Conservation (phyloP, 2,329 filamentous ascomycete genomes). For the Sclerotinia sclerotiorum region DNA sequence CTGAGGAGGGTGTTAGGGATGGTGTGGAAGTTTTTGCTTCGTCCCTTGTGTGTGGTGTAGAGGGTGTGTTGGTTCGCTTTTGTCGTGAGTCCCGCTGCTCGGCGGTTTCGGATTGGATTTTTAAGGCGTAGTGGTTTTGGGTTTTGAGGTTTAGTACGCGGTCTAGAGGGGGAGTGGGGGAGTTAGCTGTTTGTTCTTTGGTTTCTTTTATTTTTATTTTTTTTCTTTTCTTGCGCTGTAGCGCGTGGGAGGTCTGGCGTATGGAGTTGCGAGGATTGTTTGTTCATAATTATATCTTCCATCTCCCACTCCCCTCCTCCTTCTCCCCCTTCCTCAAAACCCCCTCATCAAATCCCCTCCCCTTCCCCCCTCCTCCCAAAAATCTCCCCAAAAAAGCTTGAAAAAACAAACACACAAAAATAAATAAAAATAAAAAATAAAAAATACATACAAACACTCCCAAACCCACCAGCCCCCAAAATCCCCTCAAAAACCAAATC, state of each 20-base stretch:
- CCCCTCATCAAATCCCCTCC: no score
- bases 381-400: no score
- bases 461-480: neutral
- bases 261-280: no score
- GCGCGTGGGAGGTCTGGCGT: no score
- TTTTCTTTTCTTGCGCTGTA: no score
- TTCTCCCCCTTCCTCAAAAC: rapidly evolving
- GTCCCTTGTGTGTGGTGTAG: no score
- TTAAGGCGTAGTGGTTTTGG: neutral
- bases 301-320: no score
- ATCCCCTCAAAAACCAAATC: neutral
- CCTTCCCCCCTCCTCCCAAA: no score
- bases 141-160: neutral
- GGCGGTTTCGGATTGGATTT: constrained; percentile 1
- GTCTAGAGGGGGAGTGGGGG: neutral
- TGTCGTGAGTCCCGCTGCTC: neutral
- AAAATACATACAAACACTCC: neutral
- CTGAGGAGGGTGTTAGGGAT: neutral
- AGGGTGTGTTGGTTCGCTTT: neutral
- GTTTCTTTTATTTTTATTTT: no score
- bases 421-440: no score
- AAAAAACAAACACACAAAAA: no score
- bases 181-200: neutral
- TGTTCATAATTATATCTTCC: no score
- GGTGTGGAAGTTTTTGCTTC: neutral